These are phyloP conservation scores for Akanthomyces dipterigenus DNA, from an alignment of 2,329 filamentous ascomycete genomes.

Conservation along the genomic window DNA sequence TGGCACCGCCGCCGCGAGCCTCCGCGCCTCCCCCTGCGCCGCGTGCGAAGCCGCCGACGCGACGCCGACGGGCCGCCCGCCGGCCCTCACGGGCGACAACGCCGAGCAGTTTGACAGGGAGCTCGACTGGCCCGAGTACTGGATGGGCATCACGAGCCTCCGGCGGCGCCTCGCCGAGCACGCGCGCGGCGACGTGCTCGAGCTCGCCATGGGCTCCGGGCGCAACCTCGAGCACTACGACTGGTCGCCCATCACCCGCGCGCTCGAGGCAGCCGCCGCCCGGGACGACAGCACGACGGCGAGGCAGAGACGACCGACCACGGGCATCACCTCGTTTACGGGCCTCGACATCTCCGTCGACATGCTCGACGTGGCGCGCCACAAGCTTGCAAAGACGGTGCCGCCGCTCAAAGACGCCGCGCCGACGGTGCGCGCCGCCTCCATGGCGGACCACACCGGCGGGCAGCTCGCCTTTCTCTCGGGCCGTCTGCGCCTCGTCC, in stretches of 20 bases:
- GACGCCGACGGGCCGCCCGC: constrained; percentile 42
- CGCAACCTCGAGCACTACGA: constrained; percentile 54
- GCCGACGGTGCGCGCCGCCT: constrained; percentile 26
- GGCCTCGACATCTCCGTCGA: constrained; percentile 55
- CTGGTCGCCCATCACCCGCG: constrained; percentile 38
- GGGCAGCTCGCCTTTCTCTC: constrained; percentile 34
- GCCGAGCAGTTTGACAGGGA: constrained; percentile 52
- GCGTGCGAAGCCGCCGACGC: constrained; percentile 20
- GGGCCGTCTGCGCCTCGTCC: constrained; percentile 39
- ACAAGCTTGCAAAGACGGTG: constrained; percentile 41
- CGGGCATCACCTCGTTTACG: constrained; percentile 48
- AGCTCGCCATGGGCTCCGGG: constrained; percentile 57
- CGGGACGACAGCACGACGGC: not conserved
- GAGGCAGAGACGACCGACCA: constrained; percentile 10
- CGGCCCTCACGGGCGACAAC: constrained; percentile 37
- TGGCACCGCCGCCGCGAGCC: constrained; percentile 30
- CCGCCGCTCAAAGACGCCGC: constrained; percentile 29
- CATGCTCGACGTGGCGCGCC: constrained; percentile 53
- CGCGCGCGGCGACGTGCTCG: constrained; percentile 52
- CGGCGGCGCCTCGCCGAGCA: constrained; percentile 41
- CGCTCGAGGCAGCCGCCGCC: constrained; percentile 13
- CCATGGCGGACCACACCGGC: constrained; percentile 27
- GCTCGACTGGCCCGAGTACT: constrained; percentile 50
- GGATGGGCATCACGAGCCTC: constrained; percentile 48
- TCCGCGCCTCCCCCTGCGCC: constrained; percentile 21